These are phyloP conservation scores for Phytophthora pisi DNA, from an alignment of 352 stramenopile genomes.

Conservation along the genomic window DNA sequence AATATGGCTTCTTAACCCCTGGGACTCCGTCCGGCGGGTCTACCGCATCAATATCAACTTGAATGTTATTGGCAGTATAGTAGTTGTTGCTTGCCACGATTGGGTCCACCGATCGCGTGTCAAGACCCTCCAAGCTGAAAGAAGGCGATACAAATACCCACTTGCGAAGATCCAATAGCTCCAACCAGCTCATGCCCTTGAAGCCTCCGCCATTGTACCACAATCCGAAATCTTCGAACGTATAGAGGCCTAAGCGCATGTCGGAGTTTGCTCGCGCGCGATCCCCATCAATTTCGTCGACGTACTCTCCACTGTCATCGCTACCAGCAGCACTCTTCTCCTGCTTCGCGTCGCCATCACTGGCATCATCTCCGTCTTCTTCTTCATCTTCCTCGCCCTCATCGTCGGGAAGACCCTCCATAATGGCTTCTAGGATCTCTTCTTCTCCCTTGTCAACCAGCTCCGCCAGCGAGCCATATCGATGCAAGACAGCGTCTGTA, in stretches of 20 bases:
- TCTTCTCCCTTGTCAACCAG: constrained; percentile 79
- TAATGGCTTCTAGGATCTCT: constrained; percentile 81
- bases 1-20: constrained; percentile 48
- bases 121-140: constrained; percentile 71
- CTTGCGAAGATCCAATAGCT: constrained; percentile 86
- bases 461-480: constrained; percentile 70
- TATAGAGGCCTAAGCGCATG: constrained; percentile 61
- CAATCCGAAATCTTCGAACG: constrained; percentile 84
- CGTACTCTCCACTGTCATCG: constrained; percentile 29
- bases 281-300: constrained; percentile 48
- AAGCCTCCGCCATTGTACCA: constrained; percentile 89
- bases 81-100: constrained; percentile 82
- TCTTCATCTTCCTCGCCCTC: constrained; percentile 37
- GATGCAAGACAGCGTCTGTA: constrained; percentile 52
- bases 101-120: constrained; percentile 72
- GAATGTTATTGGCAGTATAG: constrained; percentile 86
- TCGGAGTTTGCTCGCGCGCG: constrained; percentile 55
- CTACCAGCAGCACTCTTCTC: constrained; percentile 29
- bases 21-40: constrained; percentile 41
- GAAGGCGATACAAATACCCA: constrained; percentile 79
- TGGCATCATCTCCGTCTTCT: constrained; percentile 27
- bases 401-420: constrained; percentile 49
- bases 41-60: constrained; percentile 70
- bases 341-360: constrained; percentile 21
- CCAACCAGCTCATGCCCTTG: constrained; percentile 83